phyloP scores from a whole-genome alignment of 2,329 filamentous ascomycete genomes.

The Zasmidium angulare region DNA sequence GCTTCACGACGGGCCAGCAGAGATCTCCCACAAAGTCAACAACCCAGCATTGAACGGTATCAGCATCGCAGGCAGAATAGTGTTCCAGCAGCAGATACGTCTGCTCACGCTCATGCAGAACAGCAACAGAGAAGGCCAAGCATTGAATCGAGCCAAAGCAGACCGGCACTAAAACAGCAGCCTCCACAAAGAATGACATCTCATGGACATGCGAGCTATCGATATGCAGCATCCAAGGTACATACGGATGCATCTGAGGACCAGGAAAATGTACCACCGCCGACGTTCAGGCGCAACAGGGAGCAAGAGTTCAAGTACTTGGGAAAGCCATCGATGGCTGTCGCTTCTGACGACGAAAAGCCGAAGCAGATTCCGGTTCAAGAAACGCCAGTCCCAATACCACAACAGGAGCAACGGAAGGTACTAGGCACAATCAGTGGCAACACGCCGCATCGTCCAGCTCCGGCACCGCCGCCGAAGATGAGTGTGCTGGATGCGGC shows the following conservation, averaged over 20 bases:
- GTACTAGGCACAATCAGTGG: constrained; percentile 55
- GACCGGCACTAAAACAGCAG: constrained; percentile 30
- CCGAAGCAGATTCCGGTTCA: constrained; percentile 42
- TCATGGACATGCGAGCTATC: constrained; percentile 44
- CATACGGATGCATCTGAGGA: constrained; percentile 66
- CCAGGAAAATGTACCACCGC: constrained; percentile 80
- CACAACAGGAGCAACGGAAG: constrained; percentile 41
- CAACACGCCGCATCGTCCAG: constrained; percentile 75
- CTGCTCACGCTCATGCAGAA: constrained; percentile 5
- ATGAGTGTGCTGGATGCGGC: constrained; percentile 96
- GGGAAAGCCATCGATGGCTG: constrained; percentile 57
- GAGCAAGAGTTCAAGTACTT: constrained; percentile 54
- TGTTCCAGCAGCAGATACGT: constrained; percentile 19
- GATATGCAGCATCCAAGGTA: constrained; percentile 48
- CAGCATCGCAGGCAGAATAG: constrained; percentile 27
- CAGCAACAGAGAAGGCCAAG: constrained; percentile 23
- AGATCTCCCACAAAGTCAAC: constrained; percentile 29
- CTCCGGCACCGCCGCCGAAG: constrained; percentile 80
- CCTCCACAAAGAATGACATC: constrained; percentile 40
- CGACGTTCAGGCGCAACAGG: constrained; percentile 65
- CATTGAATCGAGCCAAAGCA: constrained; percentile 25
- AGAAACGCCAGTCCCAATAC: constrained; percentile 40
- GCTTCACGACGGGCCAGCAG: constrained; percentile 30
- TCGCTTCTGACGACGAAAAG: constrained; percentile 49
- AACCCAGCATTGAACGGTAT: constrained; percentile 32